Base-by-base conservation (phyloP, 1,284 basidiomycete species). In the Leccinum pachyderme region DNA sequence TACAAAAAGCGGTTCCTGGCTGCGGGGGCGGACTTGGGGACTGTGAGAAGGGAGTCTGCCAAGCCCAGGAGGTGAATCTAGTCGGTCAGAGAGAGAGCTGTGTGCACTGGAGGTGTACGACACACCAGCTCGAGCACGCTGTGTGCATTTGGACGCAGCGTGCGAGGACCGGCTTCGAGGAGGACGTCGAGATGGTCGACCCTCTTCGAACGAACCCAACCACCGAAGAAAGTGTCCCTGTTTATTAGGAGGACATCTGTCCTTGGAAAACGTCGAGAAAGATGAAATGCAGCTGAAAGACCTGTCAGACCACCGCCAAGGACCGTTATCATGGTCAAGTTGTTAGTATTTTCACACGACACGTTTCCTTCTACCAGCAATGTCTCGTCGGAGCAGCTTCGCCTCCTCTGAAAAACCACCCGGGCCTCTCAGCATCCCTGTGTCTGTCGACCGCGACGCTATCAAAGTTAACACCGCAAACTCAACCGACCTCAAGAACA, bases 401-500 rank as follows among this genome's bases (percentile, higher is more conserved):
- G 68, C 73, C 2, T 74, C 76, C 5, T 72, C 72, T 18, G 75
- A 75, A 62, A 74, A 72, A 31, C 82, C 82, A 18, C 73, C 74
- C 4, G 81, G 83, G 2, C 83, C 82, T 13, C 75, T 84, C 32
- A 79, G 79, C 60, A 71, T 82, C 46, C 60, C 72, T n/a, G 69
- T 79, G 7, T 58, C 76, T 15, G 61, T 73, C 1, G 75, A 73
- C 54, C 77, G 86, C 50, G 89, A 92, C 49, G 73, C 76, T 25
- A 80, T 94, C 66, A 90, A 88, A 67, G 86, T 95, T 61, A 97
- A 97, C 79, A 91, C 89, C 63, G 81, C 86, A 27, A 93, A 82
- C 69, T 66, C 84, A 49, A 81, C 81, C 22, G 94, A 96, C 67
- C 82, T 97, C 70, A 96, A 96, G 77, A 86, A 87, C 63, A 86